Evolutionary conservation across 345 rosid species (phyloP).

Genomic region (Adansonia digitata): DNA sequence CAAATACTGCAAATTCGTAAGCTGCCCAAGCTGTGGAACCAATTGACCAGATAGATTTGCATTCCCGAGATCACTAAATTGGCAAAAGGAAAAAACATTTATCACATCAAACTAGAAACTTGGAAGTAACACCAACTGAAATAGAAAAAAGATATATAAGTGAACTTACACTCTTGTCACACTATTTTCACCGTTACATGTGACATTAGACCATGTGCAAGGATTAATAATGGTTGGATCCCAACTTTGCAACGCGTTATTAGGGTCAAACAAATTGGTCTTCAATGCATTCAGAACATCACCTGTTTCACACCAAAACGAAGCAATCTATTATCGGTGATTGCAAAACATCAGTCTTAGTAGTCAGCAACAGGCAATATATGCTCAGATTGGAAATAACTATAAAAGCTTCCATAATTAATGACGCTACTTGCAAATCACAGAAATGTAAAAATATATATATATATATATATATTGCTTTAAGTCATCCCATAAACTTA

Average conservation of each 20-base stretch:
- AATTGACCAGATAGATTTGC: constrained; percentile 60
- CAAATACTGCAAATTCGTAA: constrained; percentile 71
- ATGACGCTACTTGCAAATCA: too few species aligned
- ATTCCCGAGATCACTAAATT: constrained; percentile 44
- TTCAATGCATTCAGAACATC: constrained; percentile 80
- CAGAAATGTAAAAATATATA: too few species aligned
- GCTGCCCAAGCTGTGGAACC: constrained; percentile 61
- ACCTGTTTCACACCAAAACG: constrained; percentile 37
- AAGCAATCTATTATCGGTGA: background rate
- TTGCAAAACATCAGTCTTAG: too few species aligned
- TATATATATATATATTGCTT: too few species aligned
- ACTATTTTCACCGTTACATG: constrained; percentile 60
- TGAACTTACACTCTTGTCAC: constrained; percentile 81
- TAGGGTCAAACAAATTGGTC: constrained; percentile 63
- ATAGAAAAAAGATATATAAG: constrained; percentile 7
- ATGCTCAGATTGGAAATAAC: too few species aligned
- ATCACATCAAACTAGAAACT: background rate
- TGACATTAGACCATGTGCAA: constrained; percentile 83
- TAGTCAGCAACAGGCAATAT: too few species aligned
- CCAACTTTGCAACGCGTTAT: constrained; percentile 74
- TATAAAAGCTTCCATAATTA: too few species aligned
- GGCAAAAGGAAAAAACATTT: constrained; percentile 4
- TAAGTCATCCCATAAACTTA: background rate
- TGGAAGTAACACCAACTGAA: background rate
- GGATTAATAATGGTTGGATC: constrained; percentile 72